phyloP scores from a whole-genome alignment of 1,284 basidiomycete species.

The Ganoderma meredithae region DNA sequence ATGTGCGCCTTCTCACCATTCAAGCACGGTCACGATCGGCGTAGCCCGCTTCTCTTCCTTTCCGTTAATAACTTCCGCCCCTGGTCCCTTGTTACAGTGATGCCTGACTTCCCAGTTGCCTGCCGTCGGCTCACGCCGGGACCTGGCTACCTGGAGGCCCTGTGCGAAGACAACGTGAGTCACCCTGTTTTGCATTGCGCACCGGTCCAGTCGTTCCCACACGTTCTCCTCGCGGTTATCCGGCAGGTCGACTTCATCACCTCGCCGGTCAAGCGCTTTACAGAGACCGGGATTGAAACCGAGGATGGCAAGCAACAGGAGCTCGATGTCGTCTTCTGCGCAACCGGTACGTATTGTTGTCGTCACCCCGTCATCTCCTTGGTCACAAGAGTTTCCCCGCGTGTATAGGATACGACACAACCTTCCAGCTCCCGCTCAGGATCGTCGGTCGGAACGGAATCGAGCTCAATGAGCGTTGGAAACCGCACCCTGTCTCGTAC shows the following conservation, averaged over 20 bases:
- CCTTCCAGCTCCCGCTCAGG: slow-evolving; percentile 57
- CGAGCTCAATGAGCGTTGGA: slow-evolving; percentile 56
- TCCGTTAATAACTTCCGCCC: neutral
- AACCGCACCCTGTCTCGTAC: slow-evolving; percentile 63
- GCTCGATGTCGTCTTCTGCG: slow-evolving; percentile 58
- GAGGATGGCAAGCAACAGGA: slow-evolving; percentile 59
- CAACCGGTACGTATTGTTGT: slow-evolving; percentile 34
- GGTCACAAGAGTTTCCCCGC: neutral
- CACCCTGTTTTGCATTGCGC: neutral
- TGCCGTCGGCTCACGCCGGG: slow-evolving; percentile 71
- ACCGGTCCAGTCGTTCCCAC: neutral
- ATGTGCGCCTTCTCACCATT: slow-evolving; percentile 44
- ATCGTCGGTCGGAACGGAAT: slow-evolving; percentile 59
- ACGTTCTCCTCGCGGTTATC: neutral
- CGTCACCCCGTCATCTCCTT: neutral
- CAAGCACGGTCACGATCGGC: neutral
- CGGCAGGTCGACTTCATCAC: slow-evolving; percentile 61
- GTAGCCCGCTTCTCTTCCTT: neutral
- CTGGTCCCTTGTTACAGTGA: slow-evolving; percentile 45
- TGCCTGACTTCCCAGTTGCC: slow-evolving; percentile 63
- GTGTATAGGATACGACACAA: slow-evolving; percentile 57
- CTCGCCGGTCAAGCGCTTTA: slow-evolving; percentile 56
- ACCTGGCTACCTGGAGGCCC: slow-evolving; percentile 69
- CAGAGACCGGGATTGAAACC: slow-evolving; percentile 61
- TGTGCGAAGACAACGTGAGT: slow-evolving; percentile 64